Base-by-base conservation (phyloP, 139 green algal genomes). In the Chlamydomonas sphaeroides region DNA sequence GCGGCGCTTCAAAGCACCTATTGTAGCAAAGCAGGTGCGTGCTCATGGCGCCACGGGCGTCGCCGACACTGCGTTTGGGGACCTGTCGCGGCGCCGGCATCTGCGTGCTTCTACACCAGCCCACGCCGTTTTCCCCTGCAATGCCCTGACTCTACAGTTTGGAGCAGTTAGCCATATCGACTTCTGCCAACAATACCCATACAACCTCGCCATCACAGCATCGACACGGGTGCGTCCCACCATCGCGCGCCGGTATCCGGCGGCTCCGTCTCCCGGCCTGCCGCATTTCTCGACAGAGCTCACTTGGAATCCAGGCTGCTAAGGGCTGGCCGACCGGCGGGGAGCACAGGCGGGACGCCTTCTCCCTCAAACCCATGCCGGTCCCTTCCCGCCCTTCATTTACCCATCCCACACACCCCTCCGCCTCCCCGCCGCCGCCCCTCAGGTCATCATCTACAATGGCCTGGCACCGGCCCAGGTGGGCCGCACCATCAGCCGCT, bases 161-260 rank as follows among this genome's bases (percentile, higher is more conserved):
- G 96, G 96, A 0, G 82, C 92, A 5, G 93, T 98, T 1, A 92
- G 88, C 1, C 80, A 92, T 72, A 90, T 99, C n/a, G 91, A 97
- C 70, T 98, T 98, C 83, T 95, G 86, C 35, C 63, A 65, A 4
- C 30, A 76, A 30, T 79, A 88, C 15, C 96, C 96, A 0, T 93
- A 97, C 86, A 78, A 97, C 61, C 91, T 95, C 83, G 94, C 96
- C 61, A 85, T 96, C 65, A 98, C 95, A 3, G 92, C 86, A 17
- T 95, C 92, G 4, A 98, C 95, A 30, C 71, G 94, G 85, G 95
- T 98, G 59, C 79, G 84, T 53, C 45, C 45, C 45, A 10, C 45
- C 45, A n/a, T n/a, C n/a, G n/a, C n/a, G n/a, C n/a, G n/a, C n/a
- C n/a, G n/a, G n/a, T n/a, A n/a, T n/a, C n/a, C n/a, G n/a, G n/a